Evolutionary conservation across 2,329 filamentous ascomycete genomes (phyloP).

Genomic region (Colletotrichum magnum): DNA sequence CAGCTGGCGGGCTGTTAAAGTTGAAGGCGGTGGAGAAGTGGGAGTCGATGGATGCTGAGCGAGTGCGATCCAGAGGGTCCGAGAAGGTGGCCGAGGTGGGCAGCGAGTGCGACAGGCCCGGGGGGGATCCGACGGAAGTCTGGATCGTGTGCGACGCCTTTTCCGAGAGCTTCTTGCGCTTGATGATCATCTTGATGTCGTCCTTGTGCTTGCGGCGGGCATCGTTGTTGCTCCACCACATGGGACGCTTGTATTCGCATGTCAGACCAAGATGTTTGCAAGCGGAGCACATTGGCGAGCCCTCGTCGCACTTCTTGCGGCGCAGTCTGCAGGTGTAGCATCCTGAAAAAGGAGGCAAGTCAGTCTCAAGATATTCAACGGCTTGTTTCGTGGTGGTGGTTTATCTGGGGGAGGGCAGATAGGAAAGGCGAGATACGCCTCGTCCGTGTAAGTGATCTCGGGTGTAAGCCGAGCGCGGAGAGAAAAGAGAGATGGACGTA

Average conservation of each 20-base stretch:
- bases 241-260: conserved; percentile 96
- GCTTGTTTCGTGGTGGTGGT: conserved; percentile 42
- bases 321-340: conserved; percentile 79
- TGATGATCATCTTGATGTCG: conserved; percentile 96
- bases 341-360: conserved; percentile 55
- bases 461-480: conserved; percentile 48
- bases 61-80: conserved; percentile 79
- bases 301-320: conserved; percentile 80
- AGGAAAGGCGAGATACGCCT: conserved; percentile 37
- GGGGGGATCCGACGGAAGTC: conserved; percentile 76
- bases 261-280: conserved; percentile 83
- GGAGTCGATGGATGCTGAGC: conserved; percentile 85
- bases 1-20: conserved; percentile 74
- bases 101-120: conserved; percentile 84
- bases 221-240: conserved; percentile 98
- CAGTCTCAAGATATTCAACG: conserved; percentile 24
- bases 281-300: conserved; percentile 72
- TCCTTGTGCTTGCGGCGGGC: conserved; percentile 90
- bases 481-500: conserved; percentile 58
- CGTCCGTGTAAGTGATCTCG: conserved; percentile 32
- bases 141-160: conserved; percentile 76
- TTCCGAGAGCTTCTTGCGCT: conserved; percentile 93
- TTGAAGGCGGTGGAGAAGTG: conserved; percentile 82
- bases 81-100: conserved; percentile 86
- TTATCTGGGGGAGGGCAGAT: conserved; percentile 34